These are phyloP conservation scores for Cyberlindnera petersonii DNA, from an alignment of 805 yeast species.

Conservation along the genomic window DNA sequence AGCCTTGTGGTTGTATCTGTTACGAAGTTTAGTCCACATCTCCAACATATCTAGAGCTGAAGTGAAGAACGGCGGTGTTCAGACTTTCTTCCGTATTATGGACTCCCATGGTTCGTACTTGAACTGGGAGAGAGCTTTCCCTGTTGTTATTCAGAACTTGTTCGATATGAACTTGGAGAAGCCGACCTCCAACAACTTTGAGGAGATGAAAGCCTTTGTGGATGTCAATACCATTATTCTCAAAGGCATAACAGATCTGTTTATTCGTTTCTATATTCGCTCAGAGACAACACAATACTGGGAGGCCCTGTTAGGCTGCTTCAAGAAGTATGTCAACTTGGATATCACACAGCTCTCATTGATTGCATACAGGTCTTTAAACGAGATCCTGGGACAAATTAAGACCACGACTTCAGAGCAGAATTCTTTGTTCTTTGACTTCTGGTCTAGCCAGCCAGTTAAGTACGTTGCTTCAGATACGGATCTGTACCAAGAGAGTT, in stretches of 20 bases:
- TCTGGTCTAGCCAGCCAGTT: constrained; percentile 46
- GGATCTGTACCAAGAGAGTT: constrained; percentile 52
- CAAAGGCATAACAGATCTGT: constrained; percentile 64
- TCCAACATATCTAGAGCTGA: constrained; percentile 67
- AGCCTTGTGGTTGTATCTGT: constrained; percentile 60
- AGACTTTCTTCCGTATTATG: constrained; percentile 79
- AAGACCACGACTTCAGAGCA: constrained; percentile 31
- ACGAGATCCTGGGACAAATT: constrained; percentile 41
- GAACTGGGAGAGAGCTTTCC: constrained; percentile 67
- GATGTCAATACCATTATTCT: constrained; percentile 62
- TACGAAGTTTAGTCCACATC: constrained; percentile 57
- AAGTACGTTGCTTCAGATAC: constrained; percentile 39
- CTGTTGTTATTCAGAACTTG: constrained; percentile 56
- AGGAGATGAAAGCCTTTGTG: constrained; percentile 41
- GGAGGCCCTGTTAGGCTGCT: constrained; percentile 51
- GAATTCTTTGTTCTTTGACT: constrained; percentile 40
- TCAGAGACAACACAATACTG: constrained; percentile 42
- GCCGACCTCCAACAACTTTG: constrained; percentile 24
- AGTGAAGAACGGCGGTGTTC: constrained; percentile 85
- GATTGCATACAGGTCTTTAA: constrained; percentile 51
- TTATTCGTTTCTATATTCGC: constrained; percentile 44
- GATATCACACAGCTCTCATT: constrained; percentile 51
- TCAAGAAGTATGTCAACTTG: constrained; percentile 36
- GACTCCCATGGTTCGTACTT: constrained; percentile 62
- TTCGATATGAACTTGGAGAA: constrained; percentile 26